These are phyloP conservation scores for Cystobasidiopsis lactophilus DNA, from an alignment of 768 basidiomycete species.

Conservation along the genomic window DNA sequence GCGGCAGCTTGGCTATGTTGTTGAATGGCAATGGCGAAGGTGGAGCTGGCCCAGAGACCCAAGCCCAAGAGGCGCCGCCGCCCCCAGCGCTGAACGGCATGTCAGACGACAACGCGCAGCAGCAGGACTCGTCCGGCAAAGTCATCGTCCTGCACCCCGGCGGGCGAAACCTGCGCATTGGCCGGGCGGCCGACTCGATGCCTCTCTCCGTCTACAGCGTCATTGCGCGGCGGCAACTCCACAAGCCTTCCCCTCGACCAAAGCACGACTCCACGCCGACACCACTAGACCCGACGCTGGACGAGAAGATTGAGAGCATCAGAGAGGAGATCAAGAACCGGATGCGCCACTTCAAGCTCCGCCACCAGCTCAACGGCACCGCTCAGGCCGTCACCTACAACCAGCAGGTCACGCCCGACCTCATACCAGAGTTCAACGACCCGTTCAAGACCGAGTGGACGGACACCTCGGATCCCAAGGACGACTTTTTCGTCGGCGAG, in stretches of 20 bases:
- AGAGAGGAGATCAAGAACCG: slow-evolving; percentile 24
- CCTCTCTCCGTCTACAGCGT: slow-evolving; percentile 18
- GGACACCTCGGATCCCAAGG: slow-evolving; percentile 26
- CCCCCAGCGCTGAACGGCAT: neutral
- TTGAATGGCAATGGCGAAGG: neutral
- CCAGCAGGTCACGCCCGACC: slow-evolving; percentile 58
- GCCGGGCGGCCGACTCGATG: slow-evolving; percentile 13
- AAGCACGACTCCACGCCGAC: neutral
- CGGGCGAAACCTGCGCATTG: slow-evolving; percentile 19
- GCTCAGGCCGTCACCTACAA: slow-evolving; percentile 35
- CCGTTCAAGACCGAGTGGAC: slow-evolving; percentile 71
- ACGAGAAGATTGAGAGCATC: slow-evolving; percentile 43
- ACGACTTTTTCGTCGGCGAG: slow-evolving; percentile 47
- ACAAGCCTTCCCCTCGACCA: neutral
- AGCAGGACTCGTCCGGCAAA: slow-evolving; percentile 11
- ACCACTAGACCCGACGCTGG: slow-evolving; percentile 25
- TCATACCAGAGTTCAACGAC: slow-evolving; percentile 67
- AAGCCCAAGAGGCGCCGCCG: neutral
- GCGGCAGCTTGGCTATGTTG: neutral
- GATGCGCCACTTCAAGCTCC: slow-evolving; percentile 36
- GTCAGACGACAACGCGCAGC: no score
- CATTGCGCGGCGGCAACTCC: slow-evolving; percentile 15
- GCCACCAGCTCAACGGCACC: slow-evolving; percentile 31
- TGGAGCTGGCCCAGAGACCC: neutral
- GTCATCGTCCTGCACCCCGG: slow-evolving; percentile 21